Conservation (phyloP, 805 yeast genomes). For the Kodamaea laetipori region DNA sequence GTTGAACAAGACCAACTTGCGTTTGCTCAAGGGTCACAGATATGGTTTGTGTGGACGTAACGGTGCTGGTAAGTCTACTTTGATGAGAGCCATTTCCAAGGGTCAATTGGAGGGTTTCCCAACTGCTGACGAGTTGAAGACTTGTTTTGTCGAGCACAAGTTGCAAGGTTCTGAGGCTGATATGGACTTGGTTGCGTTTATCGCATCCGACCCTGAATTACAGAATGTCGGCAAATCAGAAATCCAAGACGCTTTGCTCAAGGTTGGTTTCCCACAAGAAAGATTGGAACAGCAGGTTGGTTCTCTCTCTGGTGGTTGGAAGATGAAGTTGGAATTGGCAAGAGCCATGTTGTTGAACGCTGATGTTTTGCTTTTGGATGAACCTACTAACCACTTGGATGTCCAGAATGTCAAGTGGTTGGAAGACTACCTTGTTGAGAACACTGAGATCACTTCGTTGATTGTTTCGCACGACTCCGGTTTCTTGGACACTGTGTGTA, state of each 20-base stretch:
- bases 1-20: slow-evolving; percentile 84
- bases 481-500: slow-evolving; percentile 91
- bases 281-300: slow-evolving; percentile 91
- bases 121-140: slow-evolving; percentile 76
- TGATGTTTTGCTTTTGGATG: slow-evolving; percentile 90
- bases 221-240: slow-evolving; percentile 54
- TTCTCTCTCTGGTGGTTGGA: slow-evolving; percentile 98
- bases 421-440: slow-evolving; percentile 78
- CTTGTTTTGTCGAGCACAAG: slow-evolving; percentile 97
- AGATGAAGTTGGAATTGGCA: slow-evolving; percentile 97
- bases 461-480: slow-evolving; percentile 98
- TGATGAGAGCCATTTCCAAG: slow-evolving; percentile 94
- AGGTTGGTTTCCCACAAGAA: slow-evolving; percentile 90
- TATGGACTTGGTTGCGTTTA: slow-evolving; percentile 82
- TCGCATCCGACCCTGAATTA: slow-evolving; percentile 86
- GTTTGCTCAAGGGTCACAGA: slow-evolving; percentile 91
- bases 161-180: slow-evolving; percentile 94
- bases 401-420: slow-evolving; percentile 93
- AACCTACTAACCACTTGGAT: slow-evolving; percentile 98
- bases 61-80: slow-evolving; percentile 98
- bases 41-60: slow-evolving; percentile 98
- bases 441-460: slow-evolving; percentile 86
- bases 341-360: slow-evolving; percentile 98
- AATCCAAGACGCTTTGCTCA: slow-evolving; percentile 71
- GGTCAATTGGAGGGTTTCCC: slow-evolving; percentile 99